These are phyloP conservation scores for Hymenotorrendiella dingleyae DNA, from an alignment of 2,329 filamentous ascomycete species.

Conservation along the genomic window DNA sequence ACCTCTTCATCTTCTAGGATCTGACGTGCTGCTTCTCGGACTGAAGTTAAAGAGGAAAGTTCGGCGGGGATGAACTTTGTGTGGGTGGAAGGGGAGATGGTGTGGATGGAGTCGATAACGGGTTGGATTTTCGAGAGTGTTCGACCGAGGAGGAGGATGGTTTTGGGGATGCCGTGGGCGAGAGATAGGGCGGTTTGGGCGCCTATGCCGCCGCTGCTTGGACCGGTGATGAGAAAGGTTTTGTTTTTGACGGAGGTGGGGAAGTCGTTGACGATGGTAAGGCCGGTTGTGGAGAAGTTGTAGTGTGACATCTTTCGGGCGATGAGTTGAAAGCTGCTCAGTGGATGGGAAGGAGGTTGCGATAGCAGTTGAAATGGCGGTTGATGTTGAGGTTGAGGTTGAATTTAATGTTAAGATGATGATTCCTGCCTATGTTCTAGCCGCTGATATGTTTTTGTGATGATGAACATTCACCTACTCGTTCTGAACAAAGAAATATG, in stretches of 20 bases:
- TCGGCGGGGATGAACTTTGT: slow-evolving; percentile 23
- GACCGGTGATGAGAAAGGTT: slow-evolving; percentile 19
- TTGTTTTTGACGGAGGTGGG: slow-evolving; percentile 9
- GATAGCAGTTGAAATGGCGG: too few species aligned
- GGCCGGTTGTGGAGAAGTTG: slow-evolving; percentile 8
- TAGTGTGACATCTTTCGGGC: slow-evolving; percentile 15
- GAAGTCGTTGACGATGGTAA: slow-evolving; percentile 12
- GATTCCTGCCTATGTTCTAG: too few species aligned
- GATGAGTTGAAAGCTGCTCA: too few species aligned
- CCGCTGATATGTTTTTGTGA: too few species aligned
- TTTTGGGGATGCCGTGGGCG: not conserved
- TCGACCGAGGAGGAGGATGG: not conserved
- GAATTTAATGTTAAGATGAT: too few species aligned
- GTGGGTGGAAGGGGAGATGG: slow-evolving; percentile 10
- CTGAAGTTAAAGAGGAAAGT: slow-evolving; percentile 33
- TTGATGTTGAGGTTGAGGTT: too few species aligned
- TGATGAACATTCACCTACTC: too few species aligned
- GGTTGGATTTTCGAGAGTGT: slow-evolving; percentile 12
- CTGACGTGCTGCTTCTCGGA: not conserved
- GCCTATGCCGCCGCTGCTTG: slow-evolving; percentile 14
- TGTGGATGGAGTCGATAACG: slow-evolving; percentile 13
- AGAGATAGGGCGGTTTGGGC: slow-evolving; percentile 13
- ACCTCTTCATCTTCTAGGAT: slow-evolving; percentile 29
- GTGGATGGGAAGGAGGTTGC: too few species aligned
- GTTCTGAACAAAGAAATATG: too few species aligned